A percentile compares a stretch with the other conserved stretches of the same genome.
Conservation (phyloP, 305 asterid genomes). For the Rubia peregrina region DNA sequence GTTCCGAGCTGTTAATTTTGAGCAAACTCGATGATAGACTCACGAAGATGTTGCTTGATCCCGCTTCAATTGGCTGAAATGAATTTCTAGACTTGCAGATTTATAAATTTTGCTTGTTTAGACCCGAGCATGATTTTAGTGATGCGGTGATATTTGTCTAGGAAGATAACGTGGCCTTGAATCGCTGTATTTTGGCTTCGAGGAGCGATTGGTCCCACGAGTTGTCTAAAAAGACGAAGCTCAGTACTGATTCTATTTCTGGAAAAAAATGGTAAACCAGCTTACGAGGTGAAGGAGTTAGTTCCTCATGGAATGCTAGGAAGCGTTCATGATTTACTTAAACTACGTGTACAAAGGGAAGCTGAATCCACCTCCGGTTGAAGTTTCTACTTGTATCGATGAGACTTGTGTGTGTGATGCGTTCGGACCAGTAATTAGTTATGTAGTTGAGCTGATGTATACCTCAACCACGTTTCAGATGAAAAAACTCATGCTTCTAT, state of each 20-base stretch:
- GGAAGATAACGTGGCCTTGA: constrained; percentile 47
- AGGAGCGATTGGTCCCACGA: constrained; percentile 59
- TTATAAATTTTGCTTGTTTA: too few species aligned
- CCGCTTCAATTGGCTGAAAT: not conserved
- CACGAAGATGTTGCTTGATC: constrained; percentile 47
- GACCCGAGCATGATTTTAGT: constrained; percentile 43
- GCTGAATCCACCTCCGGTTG: constrained; percentile 47
- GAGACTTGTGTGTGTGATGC: constrained; percentile 65
- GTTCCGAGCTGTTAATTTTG: constrained; percentile 47
- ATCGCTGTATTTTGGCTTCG: constrained; percentile 75
- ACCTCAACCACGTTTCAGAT: constrained; percentile 70
- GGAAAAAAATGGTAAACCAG: constrained; percentile 48
- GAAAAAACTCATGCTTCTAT: constrained; percentile 57
- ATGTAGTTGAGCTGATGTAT: constrained; percentile 74
- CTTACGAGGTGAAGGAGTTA: constrained; percentile 42
- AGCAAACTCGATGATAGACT: constrained; percentile 45
- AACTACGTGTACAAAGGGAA: constrained; percentile 69
- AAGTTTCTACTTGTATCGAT: constrained; percentile 77
- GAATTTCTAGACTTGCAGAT: too few species aligned
- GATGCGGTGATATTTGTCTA: constrained; percentile 71
- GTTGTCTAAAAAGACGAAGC: constrained; percentile 26
- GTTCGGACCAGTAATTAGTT: constrained; percentile 69
- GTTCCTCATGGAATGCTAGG: constrained; percentile 48
- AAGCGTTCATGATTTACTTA: constrained; percentile 57
- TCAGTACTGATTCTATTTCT: constrained; percentile 4